Percentiles rank a stretch among this genome's conserved stretches.
Conservation (phyloP, 345 rosid genomes). For the Trapa bicornis region DNA sequence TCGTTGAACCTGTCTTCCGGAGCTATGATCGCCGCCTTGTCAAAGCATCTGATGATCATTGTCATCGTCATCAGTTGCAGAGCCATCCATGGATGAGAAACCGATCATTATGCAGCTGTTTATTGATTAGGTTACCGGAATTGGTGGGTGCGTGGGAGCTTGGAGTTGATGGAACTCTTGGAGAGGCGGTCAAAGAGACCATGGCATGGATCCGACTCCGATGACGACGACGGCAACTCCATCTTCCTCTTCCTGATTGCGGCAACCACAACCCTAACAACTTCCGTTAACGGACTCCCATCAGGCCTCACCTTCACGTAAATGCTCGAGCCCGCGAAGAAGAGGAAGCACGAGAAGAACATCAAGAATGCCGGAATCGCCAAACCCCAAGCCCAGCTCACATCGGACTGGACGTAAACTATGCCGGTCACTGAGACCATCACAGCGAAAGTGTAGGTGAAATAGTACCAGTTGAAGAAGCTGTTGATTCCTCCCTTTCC, state of each 20-base stretch:
- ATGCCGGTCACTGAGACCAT: conserved; percentile 29
- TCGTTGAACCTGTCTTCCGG: neutral
- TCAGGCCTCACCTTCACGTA: conserved; percentile 30
- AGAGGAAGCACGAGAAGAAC: conserved; percentile 25
- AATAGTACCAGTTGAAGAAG: conserved; percentile 54
- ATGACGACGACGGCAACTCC: conserved; percentile 14
- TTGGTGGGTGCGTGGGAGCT: conserved; percentile 30
- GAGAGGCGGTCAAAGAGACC: conserved; percentile 22
- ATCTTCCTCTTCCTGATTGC: conserved; percentile 46
- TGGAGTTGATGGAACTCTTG: conserved; percentile 18
- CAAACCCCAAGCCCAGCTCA: conserved; percentile 49
- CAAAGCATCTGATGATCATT: conserved; percentile 2
- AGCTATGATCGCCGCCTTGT: conserved; percentile 7
- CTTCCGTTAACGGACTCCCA: conserved; percentile 25
- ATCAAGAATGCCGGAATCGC: conserved; percentile 38
- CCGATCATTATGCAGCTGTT: neutral
- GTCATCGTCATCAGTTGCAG: neutral
- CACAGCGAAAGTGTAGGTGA: conserved; percentile 34
- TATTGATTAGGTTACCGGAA: conserved; percentile 20
- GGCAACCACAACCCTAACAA: conserved; percentile 31
- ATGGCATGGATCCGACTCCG: conserved; percentile 21
- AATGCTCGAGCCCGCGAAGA: conserved; percentile 27
- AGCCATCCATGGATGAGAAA: neutral
- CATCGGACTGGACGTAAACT: conserved; percentile 39
- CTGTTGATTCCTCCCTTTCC: conserved; percentile 34